Percentiles rank a stretch among this genome's conserved stretches.
Evolutionary conservation across 257 asterid species (phyloP).

Genomic region (Jasminum sambac): DNA sequence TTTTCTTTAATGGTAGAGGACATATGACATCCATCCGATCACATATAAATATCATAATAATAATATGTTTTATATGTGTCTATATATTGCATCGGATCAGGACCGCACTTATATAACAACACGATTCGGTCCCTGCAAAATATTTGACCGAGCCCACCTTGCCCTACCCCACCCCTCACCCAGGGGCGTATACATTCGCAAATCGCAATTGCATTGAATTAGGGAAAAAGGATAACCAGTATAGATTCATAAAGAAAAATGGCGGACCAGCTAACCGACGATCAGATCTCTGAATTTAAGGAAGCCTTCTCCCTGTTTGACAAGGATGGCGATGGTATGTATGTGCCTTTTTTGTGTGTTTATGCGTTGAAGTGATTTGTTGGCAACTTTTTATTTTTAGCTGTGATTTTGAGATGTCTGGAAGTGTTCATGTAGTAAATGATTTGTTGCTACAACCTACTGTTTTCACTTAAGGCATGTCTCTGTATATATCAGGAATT

Average conservation of each 20-base stretch:
- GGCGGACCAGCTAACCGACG: constrained; percentile 54
- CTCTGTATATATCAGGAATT: neutral
- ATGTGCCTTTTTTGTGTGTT: neutral
- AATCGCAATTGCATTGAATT: neutral
- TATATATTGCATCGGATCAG: too few relatives aligned
- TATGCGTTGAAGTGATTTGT: neutral
- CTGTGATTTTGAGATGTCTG: neutral
- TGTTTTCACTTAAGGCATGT: neutral
- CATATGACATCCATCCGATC: too few relatives aligned
- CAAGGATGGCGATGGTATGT: constrained; percentile 33
- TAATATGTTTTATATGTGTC: too few relatives aligned
- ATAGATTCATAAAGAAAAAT: constrained; percentile 16
- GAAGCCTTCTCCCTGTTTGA: constrained; percentile 54
- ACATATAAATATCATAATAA: too few relatives aligned
- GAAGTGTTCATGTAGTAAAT: neutral
- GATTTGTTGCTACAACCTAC: neutral
- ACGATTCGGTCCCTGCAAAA: constrained; percentile 31
- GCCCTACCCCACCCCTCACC: constrained; percentile 8
- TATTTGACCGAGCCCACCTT: constrained; percentile 40
- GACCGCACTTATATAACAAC: too few relatives aligned
- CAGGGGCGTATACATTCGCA: neutral
- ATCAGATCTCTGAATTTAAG: constrained; percentile 55
- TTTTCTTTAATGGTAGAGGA: too few relatives aligned
- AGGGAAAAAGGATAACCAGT: constrained; percentile 17
- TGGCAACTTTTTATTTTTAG: neutral